A percentile compares a stretch with the other conserved stretches of the same genome.
Evolutionary conservation across 345 rosid species (phyloP).

Genomic region (Eucalyptus pauciflora): DNA sequence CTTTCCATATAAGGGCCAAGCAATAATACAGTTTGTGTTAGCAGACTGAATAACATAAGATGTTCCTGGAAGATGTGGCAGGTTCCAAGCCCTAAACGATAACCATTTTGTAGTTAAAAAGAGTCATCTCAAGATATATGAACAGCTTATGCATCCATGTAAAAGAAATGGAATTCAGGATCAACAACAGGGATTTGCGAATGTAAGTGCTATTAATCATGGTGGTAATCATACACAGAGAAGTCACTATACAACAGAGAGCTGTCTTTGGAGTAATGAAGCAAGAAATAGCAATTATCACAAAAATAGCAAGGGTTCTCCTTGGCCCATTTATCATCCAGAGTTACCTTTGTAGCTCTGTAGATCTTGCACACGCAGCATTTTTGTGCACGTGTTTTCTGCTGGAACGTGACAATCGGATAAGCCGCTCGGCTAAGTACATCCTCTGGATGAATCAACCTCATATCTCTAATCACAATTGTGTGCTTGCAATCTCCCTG

Average conservation of each 20-base stretch:
- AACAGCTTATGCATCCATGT: neutral
- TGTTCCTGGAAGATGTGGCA: neutral
- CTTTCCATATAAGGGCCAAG: neutral
- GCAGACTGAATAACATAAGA: neutral
- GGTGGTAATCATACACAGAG: constrained; percentile 46
- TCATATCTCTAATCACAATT: constrained; percentile 75
- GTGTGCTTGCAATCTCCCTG: constrained; percentile 93
- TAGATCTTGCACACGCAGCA: constrained; percentile 55
- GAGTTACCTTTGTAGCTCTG: constrained; percentile 44
- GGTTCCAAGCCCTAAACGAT: neutral
- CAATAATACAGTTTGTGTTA: neutral
- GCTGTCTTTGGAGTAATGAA: constrained; percentile 36
- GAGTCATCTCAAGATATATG: neutral
- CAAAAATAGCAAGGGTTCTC: constrained; percentile 80
- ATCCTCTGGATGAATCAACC: constrained; percentile 71
- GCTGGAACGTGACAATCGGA: constrained; percentile 41
- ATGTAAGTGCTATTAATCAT: constrained; percentile 6
- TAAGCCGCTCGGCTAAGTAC: constrained; percentile 49
- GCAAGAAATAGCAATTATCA: constrained; percentile 48
- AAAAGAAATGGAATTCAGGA: neutral
- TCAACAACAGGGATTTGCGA: neutral
- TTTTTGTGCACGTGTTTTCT: constrained; percentile 38
- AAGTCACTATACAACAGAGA: constrained; percentile 20
- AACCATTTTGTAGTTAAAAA: neutral
- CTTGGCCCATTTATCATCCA: constrained; percentile 62